phyloP scores from a whole-genome alignment of 805 yeast species.

The Hagleromyces aurorensis region DNA sequence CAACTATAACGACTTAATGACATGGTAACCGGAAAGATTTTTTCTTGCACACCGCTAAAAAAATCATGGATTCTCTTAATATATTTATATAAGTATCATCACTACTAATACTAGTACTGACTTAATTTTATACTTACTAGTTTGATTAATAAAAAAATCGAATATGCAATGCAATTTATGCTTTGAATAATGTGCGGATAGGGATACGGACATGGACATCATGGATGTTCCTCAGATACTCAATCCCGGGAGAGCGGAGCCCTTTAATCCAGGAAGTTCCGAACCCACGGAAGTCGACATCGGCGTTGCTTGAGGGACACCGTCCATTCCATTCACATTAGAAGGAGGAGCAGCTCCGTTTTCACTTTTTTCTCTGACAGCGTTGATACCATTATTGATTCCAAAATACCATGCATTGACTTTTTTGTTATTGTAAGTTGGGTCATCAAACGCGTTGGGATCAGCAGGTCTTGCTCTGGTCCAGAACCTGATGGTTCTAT shows the following conservation, averaged over 20 bases:
- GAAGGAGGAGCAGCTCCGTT: constrained; percentile 31
- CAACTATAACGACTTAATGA: too few species aligned
- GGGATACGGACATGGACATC: too few species aligned
- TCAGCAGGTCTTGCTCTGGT: constrained; percentile 87
- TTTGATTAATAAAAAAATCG: too few species aligned
- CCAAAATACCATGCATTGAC: constrained; percentile 50
- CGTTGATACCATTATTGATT: constrained; percentile 32
- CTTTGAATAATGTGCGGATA: too few species aligned
- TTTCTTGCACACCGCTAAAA: too few species aligned
- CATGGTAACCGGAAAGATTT: too few species aligned
- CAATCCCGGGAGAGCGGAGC: constrained; percentile 11
- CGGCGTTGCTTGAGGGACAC: constrained; percentile 2
- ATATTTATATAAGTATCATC: too few species aligned
- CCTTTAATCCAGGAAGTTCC: constrained; percentile 12
- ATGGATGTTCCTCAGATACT: constrained; percentile 7
- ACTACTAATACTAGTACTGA: too few species aligned
- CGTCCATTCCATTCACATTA: constrained; percentile 7
- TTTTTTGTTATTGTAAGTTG: constrained; percentile 63
- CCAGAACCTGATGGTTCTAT: constrained; percentile 91
- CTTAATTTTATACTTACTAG: too few species aligned
- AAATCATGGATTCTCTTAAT: too few species aligned
- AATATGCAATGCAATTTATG: too few species aligned
- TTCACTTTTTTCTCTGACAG: constrained; percentile 29
- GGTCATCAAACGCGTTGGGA: constrained; percentile 71
- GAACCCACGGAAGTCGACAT: constrained; percentile 3